Evolutionary conservation across 2,329 filamentous ascomycete genomes (phyloP), one percentile per base, ranked within the genome.

Genomic region (Talaromyces islandicus): DNA sequence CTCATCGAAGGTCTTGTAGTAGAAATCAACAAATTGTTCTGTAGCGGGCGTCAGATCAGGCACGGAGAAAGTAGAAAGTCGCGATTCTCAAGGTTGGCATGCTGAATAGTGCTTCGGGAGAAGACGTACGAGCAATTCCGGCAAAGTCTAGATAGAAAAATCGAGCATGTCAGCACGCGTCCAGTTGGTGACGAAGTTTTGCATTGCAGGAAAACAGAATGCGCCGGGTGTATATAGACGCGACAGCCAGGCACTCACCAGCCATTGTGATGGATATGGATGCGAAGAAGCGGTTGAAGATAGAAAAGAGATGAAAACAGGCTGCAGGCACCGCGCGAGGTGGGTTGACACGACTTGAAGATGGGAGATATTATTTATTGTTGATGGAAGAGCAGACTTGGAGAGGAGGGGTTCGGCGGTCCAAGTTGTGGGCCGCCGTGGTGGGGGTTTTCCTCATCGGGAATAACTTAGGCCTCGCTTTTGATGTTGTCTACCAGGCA

Each of bases 11-110:
- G 87, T 88, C 71, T 88, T 82, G 84, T 96, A 97, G 86, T 97
- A 97, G 82, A 88, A 93, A 63, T 87, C 73, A 67, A 93, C 88
- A 78, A 97, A 97, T 79, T 95, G 85, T 75, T 88, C 92, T 97
- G 72, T 41, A 29, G 43, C 29, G 48, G 48, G 32, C 12, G 24
- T 51, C 29, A 54, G 30, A 43, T 52, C 48, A 55, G 55, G 51
- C 48, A 21, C 53, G 19, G 19, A 46, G 46, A 17, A 9, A 50
- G 58, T 48, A 46, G 46, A 17, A 9, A 50, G 58, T 48, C 59
- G 59, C 59, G 57, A 35, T 19, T 25, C 29, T 24, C 21, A 48
- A 21, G 24, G 10, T 11, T 21, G 27, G 51, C 27, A 24, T 1
- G 1, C 17, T n/a, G 27, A 14, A 17, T 19, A 51, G 9, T 38